Evolutionary conservation across 495 filamentous ascomycete species (phyloP).

Genomic region (Parmelia sp.): DNA sequence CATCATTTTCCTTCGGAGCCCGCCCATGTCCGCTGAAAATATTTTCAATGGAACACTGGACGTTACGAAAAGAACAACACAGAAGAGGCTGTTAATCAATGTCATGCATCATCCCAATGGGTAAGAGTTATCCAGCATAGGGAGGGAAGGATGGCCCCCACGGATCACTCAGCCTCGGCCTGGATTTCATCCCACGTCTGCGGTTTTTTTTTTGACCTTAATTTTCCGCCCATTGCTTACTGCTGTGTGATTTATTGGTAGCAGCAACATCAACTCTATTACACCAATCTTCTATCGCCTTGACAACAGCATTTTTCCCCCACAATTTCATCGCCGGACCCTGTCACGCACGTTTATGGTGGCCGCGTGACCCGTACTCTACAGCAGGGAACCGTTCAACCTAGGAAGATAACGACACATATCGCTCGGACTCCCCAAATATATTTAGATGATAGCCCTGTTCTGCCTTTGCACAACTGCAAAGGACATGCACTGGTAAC

Average conservation of each 20-base stretch:
- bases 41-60: neutral
- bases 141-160: neutral
- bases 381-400: neutral
- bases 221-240: neutral
- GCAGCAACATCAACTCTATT: too few species aligned
- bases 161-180: neutral
- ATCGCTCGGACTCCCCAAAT: neutral
- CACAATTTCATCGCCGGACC: neutral
- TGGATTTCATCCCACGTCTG: neutral
- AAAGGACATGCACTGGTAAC: neutral
- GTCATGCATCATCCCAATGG: neutral
- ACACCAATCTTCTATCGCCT: too few species aligned
- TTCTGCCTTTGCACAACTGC: constrained; percentile 10
- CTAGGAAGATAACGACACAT: neutral
- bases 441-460: constrained; percentile 25
- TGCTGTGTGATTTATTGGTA: too few species aligned
- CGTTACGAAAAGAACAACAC: neutral
- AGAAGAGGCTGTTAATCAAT: neutral
- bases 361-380: neutral
- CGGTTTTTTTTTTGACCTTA: neutral
- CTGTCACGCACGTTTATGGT: neutral
- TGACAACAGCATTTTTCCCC: neutral
- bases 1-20: neutral
- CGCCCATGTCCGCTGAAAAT: too few species aligned
- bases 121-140: neutral